Percentiles rank a stretch among this genome's conserved stretches.
phyloP scores from a whole-genome alignment of 1,284 basidiomycete genomes.

The Cryptococcus depauperatus region DNA sequence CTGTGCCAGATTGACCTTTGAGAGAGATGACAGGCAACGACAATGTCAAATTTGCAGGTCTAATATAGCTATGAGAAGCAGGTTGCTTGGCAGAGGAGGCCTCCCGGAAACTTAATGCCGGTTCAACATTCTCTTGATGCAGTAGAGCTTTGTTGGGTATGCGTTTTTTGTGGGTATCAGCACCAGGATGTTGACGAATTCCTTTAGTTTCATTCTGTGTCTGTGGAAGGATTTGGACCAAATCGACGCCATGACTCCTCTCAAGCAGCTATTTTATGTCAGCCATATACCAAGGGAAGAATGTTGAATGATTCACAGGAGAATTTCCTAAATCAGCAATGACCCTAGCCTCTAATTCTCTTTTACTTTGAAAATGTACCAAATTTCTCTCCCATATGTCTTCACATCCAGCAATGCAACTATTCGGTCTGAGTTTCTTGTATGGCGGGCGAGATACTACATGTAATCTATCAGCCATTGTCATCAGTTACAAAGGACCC shows the following conservation, averaged over 20 bases:
- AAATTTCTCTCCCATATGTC: slow-evolving; percentile 36
- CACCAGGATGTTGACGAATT: background rate
- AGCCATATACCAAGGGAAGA: background rate
- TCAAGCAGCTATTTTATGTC: background rate
- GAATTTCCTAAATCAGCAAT: slow-evolving; percentile 12
- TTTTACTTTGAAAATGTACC: slow-evolving; percentile 29
- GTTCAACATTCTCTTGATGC: slow-evolving; percentile 39
- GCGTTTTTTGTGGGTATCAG: slow-evolving; percentile 16
- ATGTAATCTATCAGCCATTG: no score
- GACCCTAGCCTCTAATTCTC: slow-evolving; percentile 31
- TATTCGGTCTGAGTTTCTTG: slow-evolving; percentile 25
- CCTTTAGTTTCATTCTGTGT: background rate
- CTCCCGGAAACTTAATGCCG: slow-evolving; percentile 20
- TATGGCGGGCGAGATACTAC: no score
- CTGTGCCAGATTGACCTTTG: no score
- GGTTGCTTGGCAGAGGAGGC: slow-evolving; percentile 2
- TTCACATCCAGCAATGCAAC: slow-evolving; percentile 27
- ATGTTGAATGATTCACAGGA: slow-evolving; percentile 1
- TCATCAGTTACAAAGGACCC: no score
- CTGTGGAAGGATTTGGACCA: background rate
- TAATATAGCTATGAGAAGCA: background rate
- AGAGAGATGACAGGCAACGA: no score
- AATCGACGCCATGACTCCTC: background rate
- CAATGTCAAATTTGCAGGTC: slow-evolving; percentile 15
- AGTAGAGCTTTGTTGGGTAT: slow-evolving; percentile 18